Evolutionary conservation across 2,329 filamentous ascomycete genomes (phyloP), one percentile per base, ranked within the genome.

Genomic region (Arthrinium puccinioides): DNA sequence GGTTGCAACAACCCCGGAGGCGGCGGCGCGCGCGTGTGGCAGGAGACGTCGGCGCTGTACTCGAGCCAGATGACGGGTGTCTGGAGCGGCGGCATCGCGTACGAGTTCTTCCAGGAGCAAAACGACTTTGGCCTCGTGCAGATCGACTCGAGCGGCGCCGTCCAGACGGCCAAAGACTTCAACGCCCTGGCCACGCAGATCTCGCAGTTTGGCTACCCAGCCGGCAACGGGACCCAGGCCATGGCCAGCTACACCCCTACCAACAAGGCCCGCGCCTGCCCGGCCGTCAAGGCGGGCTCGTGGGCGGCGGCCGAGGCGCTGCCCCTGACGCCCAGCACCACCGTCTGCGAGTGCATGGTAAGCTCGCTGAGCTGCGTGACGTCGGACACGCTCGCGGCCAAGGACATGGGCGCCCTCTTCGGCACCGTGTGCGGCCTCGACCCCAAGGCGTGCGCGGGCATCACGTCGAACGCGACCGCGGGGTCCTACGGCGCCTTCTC

Each of bases 71-170:
- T 87, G 83, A 76, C 70, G 37, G 51, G 60, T 27, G 78, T 85
- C 50, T 84, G 79, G 76, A 84, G 79, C 44, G 83, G 83, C 52
- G 83, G 82, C 58, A 85, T 87, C 48, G 80, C 86, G 51, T 87
- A 87, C 69, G 84, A 84, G 81, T 87, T 84, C 64, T 84, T 82
- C 64, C 74, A 87, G 60, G 82, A 86, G 57, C 38, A 38, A 18
- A 87, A 87, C 63, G 60, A 85, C 51, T 87, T 78, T 56, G 82
- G 40, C 60, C 69, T 84, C 37, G 70, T 76, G 29, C 53, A 62
- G 5, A 57, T 79, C 41, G 69, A 72, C 48, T 62, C 64, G 49
- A 61, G 59, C 18, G 35, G 35, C 20, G 25, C 24, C 13, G 76
- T 75, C 47, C 67, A 58, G 46, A 79, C 72, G 32, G 67, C 78